phyloP scores from a whole-genome alignment of 352 stramenopile genomes.

The Globisporangium canariense region DNA sequence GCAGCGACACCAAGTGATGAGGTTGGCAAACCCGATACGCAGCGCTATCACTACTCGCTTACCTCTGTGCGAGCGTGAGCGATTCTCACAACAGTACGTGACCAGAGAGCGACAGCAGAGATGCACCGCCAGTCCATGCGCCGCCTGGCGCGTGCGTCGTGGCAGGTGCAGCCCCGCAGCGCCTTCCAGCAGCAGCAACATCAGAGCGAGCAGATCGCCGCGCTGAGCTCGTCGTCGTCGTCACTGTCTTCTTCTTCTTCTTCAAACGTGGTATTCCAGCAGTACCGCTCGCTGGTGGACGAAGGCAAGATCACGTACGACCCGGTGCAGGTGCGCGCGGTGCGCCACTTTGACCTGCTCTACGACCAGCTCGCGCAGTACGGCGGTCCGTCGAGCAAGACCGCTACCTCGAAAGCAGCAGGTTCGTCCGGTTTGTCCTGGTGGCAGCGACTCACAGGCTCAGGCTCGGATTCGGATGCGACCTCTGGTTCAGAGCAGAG shows the following conservation, averaged over 20 bases:
- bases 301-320: slow-evolving; percentile 62
- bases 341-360: slow-evolving; percentile 61
- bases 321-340: slow-evolving; percentile 57
- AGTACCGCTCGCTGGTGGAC: slow-evolving; percentile 61
- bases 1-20: no score
- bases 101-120: not conserved
- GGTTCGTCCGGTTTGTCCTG: slow-evolving; percentile 25
- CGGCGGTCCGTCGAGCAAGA: slow-evolving; percentile 28
- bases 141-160: slow-evolving; percentile 5
- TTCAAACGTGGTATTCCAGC: slow-evolving; percentile 15
- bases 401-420: not conserved
- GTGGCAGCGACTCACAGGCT: slow-evolving; percentile 57
- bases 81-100: not conserved
- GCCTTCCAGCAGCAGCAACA: not conserved
- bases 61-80: not conserved
- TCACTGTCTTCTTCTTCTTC: not conserved
- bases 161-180: not conserved
- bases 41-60: not conserved
- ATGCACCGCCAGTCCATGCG: slow-evolving; percentile 14
- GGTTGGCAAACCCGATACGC: not conserved
- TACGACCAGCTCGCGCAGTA: slow-evolving; percentile 56
- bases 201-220: slow-evolving; percentile 6
- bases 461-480: slow-evolving; percentile 4
- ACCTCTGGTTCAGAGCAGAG: not conserved
- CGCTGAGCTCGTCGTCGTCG: slow-evolving; percentile 1